These are phyloP conservation scores for Nothomitra cinnamomea DNA, from an alignment of 2,329 filamentous ascomycete species.

Conservation along the genomic window DNA sequence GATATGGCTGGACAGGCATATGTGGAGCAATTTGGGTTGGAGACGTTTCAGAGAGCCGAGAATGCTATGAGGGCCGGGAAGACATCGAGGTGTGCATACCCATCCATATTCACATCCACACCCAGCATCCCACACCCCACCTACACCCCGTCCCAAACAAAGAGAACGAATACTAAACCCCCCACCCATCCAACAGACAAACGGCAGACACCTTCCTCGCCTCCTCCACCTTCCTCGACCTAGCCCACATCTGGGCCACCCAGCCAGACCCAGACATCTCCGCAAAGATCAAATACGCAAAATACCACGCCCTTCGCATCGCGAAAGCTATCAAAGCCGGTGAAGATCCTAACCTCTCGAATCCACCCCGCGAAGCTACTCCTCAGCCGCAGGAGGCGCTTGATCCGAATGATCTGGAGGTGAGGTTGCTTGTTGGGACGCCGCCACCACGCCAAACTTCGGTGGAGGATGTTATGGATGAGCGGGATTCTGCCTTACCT, in stretches of 20 bases:
- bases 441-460: constrained; percentile 10
- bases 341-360: constrained; percentile 80
- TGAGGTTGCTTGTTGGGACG: constrained; percentile 34
- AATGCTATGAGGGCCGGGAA: constrained; percentile 66
- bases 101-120: constrained; percentile 1
- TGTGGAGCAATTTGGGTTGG: constrained; percentile 81
- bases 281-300: constrained; percentile 88
- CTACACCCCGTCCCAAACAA: too few species aligned
- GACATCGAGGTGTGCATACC: constrained; percentile 48
- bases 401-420: constrained; percentile 49
- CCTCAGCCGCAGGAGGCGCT: constrained; percentile 28
- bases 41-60: constrained; percentile 74
- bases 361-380: constrained; percentile 44
- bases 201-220: constrained; percentile 91
- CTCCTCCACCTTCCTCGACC: constrained; percentile 78
- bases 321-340: constrained; percentile 79
- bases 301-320: constrained; percentile 87
- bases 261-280: constrained; percentile 55
- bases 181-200: constrained; percentile 37
- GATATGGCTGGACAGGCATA: constrained; percentile 79
- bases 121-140: too few species aligned
- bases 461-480: constrained; percentile 4
- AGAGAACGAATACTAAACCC: not conserved
- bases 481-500: not conserved
- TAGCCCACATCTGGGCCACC: constrained; percentile 72